Evolutionary conservation across 2,329 filamentous ascomycete genomes (phyloP), one percentile per base, ranked within the genome.

Genomic region (Ophiostoma ips): DNA sequence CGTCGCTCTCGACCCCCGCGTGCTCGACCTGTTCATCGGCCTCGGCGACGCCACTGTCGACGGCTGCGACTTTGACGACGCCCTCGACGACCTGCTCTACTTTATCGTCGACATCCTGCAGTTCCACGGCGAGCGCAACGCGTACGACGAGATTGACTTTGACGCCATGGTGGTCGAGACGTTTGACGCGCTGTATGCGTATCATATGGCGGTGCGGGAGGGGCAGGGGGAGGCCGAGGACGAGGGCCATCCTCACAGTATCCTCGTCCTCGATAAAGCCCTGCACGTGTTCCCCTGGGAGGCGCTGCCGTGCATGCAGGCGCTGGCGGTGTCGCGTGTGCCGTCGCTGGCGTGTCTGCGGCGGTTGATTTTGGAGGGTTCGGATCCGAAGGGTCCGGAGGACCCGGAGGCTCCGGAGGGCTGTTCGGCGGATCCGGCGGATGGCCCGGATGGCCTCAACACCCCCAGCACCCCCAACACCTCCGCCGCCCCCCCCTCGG

Each of bases 131-230:
- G 94, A 98, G 66, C 78, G 81, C 45, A 98, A 96, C 61, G 92
- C 94, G 0, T 95, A 95, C 65, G 92, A 98, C 58, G 92, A 98
- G 67, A 86, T 98, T 55, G 90, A 96, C 64, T 94, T 96, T 61
- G 92, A 98, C 56, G 69, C 75, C 57, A 94, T 98, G 78, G 80
- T 89, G 5, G 75, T 96, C 36, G 88, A 95, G 58, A 87, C 86
- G 0, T 76, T 87, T 36, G 90, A 95, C 65, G 87, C 88, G 2
- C 69, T 98, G 24, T 78, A 81, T 46, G 76, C 79, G 1, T 95
- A 95, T 61, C 82, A 95, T 59, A 72, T 69, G 21, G 40, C 40
- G 6, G 40, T 43, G 15, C 40, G 40, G 6, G 40, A 43, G 24
- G 9, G 24, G 15, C 30, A 43, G 40, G 21, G 8, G 63, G 61